Conservation (phyloP, 2,329 filamentous ascomycete genomes). For the Venturia oleaginea region DNA sequence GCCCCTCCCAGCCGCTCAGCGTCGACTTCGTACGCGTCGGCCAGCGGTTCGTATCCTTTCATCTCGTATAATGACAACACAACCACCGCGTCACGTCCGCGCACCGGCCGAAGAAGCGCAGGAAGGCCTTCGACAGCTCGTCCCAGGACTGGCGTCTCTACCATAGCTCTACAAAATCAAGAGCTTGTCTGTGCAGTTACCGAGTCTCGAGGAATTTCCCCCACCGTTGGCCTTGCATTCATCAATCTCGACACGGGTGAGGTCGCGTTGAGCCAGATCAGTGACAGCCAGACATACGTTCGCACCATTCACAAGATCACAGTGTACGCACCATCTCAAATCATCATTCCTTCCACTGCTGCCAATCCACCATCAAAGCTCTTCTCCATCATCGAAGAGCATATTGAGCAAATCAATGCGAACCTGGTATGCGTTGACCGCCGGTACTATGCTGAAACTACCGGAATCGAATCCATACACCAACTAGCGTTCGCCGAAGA, state of each 20-base stretch:
- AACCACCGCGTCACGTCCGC: conserved; percentile 28
- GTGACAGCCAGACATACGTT: conserved; percentile 85
- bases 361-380: conserved; percentile 64
- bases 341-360: conserved; percentile 68
- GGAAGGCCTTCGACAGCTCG: conserved; percentile 36
- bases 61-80: conserved; percentile 25
- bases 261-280: conserved; percentile 79
- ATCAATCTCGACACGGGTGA: conserved; percentile 80
- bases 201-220: conserved; percentile 79
- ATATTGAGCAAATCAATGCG: conserved; percentile 50
- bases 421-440: conserved; percentile 59
- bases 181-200: conserved; percentile 80
- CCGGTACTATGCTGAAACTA: conserved; percentile 72
- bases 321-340: conserved; percentile 68
- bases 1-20: conserved; percentile 5
- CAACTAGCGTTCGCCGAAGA: conserved; percentile 73
- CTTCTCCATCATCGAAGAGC: conserved; percentile 63
- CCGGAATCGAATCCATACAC: conserved; percentile 69
- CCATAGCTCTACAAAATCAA: conserved; percentile 50
- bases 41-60: conserved; percentile 16
- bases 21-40: conserved; percentile 21
- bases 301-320: conserved; percentile 79
- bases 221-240: conserved; percentile 77
- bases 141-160: conserved; percentile 48
- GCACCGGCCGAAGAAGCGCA: conserved; percentile 21